Base-by-base conservation (phyloP, 2,329 filamentous ascomycete species). In the Dactylonectria macrodidyma region DNA sequence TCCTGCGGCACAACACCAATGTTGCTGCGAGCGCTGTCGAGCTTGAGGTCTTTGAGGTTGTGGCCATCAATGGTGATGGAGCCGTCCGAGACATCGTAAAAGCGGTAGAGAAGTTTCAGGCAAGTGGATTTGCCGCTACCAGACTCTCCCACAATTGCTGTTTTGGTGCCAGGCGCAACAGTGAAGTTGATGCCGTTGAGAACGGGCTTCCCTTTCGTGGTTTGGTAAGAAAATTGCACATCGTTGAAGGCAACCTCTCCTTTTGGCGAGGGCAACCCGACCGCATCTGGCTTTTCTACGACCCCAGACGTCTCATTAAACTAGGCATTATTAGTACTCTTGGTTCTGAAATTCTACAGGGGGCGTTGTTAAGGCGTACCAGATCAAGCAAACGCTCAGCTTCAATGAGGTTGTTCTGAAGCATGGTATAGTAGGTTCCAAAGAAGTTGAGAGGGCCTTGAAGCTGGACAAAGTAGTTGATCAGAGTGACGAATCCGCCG, bases 381-480 rank as follows among this genome's bases (percentile, higher is more conserved):
- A 85, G 73, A 65, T 84, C 83, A 5, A 85, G 78, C 70, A 86
- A 79, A 1, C 83, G 80, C 75, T 86, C 82, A 3, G 84, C 83
- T 65, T 85, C 81, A 16, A 85, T 84, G 0, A 86, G 72, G 14
- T 84, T 83, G 67, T 83, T 83, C 73, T 84, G 82, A 9, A 86
- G 75, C 79, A 84, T 81, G 8, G 79, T 84, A 65, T 84, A 86
- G 65, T 84, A 84, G 2, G 83, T 84, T 0, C 83, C 83, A 69
- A 91, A 91, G 78, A 90, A 91, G 75, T 89, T 90, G 58, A 91
- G 82, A 5, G 89, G 89, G 6, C 84, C 86, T 69, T 90, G 88
- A 5, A 90, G 81, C 73, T 90, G 88, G n/a, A 85, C 84, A 80
- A 90, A 88, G 76, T 90, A 90, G 24, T 85, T 86, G 62, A 90